Base-by-base conservation (phyloP, 83 land plant genomes). In the Larix sibirica region DNA sequence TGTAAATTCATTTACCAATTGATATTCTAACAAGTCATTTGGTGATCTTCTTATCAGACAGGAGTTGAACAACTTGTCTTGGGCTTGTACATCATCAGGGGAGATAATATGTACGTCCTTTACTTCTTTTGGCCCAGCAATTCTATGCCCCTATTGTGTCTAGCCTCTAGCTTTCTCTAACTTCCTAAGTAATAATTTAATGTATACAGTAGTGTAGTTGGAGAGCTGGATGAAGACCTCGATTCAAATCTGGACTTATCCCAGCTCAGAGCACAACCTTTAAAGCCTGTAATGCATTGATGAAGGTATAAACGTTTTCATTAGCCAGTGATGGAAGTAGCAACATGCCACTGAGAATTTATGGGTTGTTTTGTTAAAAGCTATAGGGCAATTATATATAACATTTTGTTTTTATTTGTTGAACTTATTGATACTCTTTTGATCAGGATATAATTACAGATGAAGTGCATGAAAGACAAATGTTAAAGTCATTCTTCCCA, bases 31-130 rank as follows among this genome's bases (percentile, higher is more conserved):
- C 10, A 54, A 54, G 56, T 54, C 56, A 54, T 54, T 54, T 3
- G 56, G 56, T 54, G 56, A 54, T 54, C 2, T 54, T 54, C 56
- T 10, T 54, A 54, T 12, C 94, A 97, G 99, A 91, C 94, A 84
- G 99, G 99, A 21, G 99, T 97, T 33, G 97, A 97, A 82, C 98
- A 94, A 74, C 92, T 91, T 82, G 99, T 95, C 17, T 84, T 97
- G 88, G 99, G 99, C 13, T 79, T 97, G 80, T 96, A 97, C 86
- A 97, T 97, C 77, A 97, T 97, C 23, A 89, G 99, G 80, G 99
- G 99, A 58, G 99, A 97, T 84, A 97, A 96, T 84, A 97, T 97
- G 99, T 96, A 96, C 64, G 89, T 60, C 28, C 80, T 75, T 65
- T 58, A 18, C 13, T 28, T 5, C 21, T 80, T 58, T 68, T 60